Evolutionary conservation across 768 basidiomycete genomes (phyloP), one percentile per base, ranked within the genome.

Genomic region (Mycena amicta): DNA sequence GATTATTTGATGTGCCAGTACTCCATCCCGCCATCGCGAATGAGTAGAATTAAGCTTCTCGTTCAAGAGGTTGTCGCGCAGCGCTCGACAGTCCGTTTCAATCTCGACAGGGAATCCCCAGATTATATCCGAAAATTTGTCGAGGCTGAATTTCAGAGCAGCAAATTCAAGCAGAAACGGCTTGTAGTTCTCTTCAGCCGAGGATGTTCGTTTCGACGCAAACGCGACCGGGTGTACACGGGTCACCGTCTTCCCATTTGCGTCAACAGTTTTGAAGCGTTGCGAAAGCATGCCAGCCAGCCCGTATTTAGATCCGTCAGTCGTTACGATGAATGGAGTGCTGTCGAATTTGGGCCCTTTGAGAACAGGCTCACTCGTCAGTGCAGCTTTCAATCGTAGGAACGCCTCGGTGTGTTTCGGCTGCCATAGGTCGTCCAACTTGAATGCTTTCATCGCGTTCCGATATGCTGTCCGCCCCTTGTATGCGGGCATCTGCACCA

Each of bases 121-220:
- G 11, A 29, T 68, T 60, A 15, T 67, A 50, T 29, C 65, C 56
- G 39, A 52, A 52, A 69, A 49, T 67, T 67, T 56, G 31, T 56
- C 52, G 66, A 65, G 12, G 65, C 67, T 15, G 39, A 39, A 56
- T 22, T 56, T 56, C 1, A 56, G 40, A 28, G 55, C 55, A 8
- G 73, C 73, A 50, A 75, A 73, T 51, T 76, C 71, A 13, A 72
- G 64, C 4, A 73, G 53, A 57, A 67, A 75, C 0, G 71, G 73
- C 43, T 67, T 64, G 60, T 74, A 75, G 1, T 53, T 54, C 20
- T 67, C 66, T 54, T 75, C 70, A 0, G 61, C 43, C 0, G 47
- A 27, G 0, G 72, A 68, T 1, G 72, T 72, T 0, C 66, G 40
- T 55, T 75, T 76, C 0, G 70, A 74, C 0, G 60, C 64, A 54